Evolutionary conservation across 805 yeast genomes (phyloP), one percentile per base, ranked within the genome.

Genomic region (Saccharomyces eubayanus): DNA sequence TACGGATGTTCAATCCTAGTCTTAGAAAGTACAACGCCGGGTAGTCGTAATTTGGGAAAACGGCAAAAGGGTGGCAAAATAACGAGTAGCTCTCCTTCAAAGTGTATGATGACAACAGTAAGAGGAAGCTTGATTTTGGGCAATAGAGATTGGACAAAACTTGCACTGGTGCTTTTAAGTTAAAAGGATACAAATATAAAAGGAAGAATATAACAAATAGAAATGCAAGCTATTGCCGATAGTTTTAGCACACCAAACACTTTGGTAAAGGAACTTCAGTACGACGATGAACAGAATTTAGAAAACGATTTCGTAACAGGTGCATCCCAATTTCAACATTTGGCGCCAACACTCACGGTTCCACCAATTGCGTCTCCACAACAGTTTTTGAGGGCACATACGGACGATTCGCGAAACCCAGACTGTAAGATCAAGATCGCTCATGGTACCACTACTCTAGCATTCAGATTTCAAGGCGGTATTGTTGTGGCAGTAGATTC

Each of bases 361-460:
- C 96, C 97, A 30, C 94, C 94, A 53, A 85, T 88, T 56, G 81
- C 91, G 50, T 83, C 85, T 62, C 98, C 99, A 31, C 82, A 96
- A 6, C 96, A 87, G 52, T 92, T 92, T 69, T 76, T 94, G 61
- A 80, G 98, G 70, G 97, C 97, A n/a, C 97, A 94, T 72, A 94
- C 99, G 6, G 99, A 94, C 72, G 97, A 94, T 72, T 84, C 89
- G 20, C 68, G 83, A 56, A 92, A 91, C 69, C 96, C 96, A 28
- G 97, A 90, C 68, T 91, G 96, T 73, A 87, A 84, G 66, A 92
- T 94, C 75, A 92, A 94, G 71, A 87, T 94, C 66, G 97, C 97
- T 24, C 99, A 94, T 72, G 99, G 99, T 71, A 94, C 99, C n/a
- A 94, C 99, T 6, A 94, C 99, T 12, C 77, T 94, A 63, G 97